Base-by-base conservation (phyloP, 495 filamentous ascomycete species). In the Hypoxylon fragiforme region DNA sequence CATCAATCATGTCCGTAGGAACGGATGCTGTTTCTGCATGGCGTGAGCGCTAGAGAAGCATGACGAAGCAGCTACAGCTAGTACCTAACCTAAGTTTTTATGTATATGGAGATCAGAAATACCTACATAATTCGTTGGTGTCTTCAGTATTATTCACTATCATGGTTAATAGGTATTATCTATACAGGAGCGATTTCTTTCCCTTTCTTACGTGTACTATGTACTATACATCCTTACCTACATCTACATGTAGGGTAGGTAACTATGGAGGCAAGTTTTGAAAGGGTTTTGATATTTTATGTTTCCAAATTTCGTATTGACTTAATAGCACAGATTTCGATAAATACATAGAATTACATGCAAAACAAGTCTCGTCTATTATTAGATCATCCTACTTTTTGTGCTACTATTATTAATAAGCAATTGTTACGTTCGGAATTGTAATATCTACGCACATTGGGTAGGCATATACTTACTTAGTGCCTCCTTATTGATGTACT, bases 1-100 rank as follows among this genome's bases (percentile, higher is more conserved):
- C 41, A 51, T 55, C 51, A 42, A 56, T 39, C 51, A 56, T 35
- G 32, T 53, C 58, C 52, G 58, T 31, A 57, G 58, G 53, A 56
- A 22, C 35, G 30, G 24, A 51, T 39, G 43, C 43, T 62, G 38
- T 50, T 55, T 37, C 52, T 57, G 58, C 58, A 57, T 49, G 42
- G 52, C 44, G 58, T 57, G 52, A 62, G 58, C 58, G 52, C 58
- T 56, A 62, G 48, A 38, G 36, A 48, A 55, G 41, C 51, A 48
- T 38, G 42, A 60, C 50, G 44, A 57, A 49, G 55, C 43, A 45
- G 13, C 7, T 30, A n/a, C 8, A 14, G 40, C n/a, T n/a, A n/a
- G n/a, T n/a, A n/a, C n/a, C n/a, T n/a, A n/a, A n/a, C n/a, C n/a
- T n/a, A n/a, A n/a, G n/a, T n/a, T n/a, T n/a, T n/a, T n/a, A n/a